Evolutionary conservation across 495 filamentous ascomycete genomes (phyloP), one percentile per base, ranked within the genome.

Genomic region (Annulohypoxylon bovei): DNA sequence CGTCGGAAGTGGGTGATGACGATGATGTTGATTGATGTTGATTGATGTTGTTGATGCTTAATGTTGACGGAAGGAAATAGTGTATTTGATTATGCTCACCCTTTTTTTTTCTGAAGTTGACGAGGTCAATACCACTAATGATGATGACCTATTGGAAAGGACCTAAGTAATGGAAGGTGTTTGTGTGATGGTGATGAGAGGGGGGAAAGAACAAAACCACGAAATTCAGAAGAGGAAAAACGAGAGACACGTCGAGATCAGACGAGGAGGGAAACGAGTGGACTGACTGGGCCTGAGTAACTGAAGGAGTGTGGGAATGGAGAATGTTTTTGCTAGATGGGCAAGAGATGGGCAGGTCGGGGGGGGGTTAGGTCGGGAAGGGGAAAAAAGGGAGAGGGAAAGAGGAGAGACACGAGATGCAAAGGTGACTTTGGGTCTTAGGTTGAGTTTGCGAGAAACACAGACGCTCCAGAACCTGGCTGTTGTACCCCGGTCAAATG

Each of bases 251-350:
- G 70, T 72, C 70, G 70, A 72, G 64, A 72, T 72, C 70, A 61
- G 70, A 72, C 70, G 70, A 72, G 69, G 69, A 72, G 70, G 70
- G 67, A 72, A 72, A 72, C 65, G 70, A 72, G 70, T 72, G 70
- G 70, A 72, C 70, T 72, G 70, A 72, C 70, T 72, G 64, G 64
- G 70, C 70, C 70, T 72, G 65, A 68, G 70, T 72, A 65, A 72
- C 70, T 65, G 42, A 72, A 65, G 59, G 70, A 68, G 65, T 63
- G 69, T 72, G 70, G 70, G 61, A 72, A 72, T 72, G 70, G 70
- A 60, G 70, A 39, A 65, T 64, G 65, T 72, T 72, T 71, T 72
- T 72, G 69, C 58, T 67, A 27, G 62, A 67, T 27, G 23, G 46
- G 49, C n/a, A 32, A 32, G 49, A 53, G 49, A 53, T 59, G 57